Base-by-base conservation (phyloP, 768 basidiomycete species). In the Auricularia cornea region DNA sequence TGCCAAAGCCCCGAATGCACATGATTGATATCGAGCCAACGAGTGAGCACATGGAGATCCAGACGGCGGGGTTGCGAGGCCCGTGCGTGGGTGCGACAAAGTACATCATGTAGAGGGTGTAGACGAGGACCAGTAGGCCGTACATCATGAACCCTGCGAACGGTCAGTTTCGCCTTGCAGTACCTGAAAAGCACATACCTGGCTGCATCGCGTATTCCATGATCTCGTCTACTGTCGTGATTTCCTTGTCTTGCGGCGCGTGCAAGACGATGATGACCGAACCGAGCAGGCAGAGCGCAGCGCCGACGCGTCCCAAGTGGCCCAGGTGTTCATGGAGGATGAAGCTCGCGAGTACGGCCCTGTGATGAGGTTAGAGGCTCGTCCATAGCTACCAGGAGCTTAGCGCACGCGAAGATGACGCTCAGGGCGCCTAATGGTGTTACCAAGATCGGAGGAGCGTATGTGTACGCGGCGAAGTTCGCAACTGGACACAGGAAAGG, bases 381-480 rank as follows among this genome's bases (percentile, higher is more conserved):
- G 28, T 6, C 8, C 26, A 11, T n/a, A n/a, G n/a, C n/a, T 8
- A 31, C 12, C 28, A 4, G 14, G 23, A 28, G 48, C 41, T 40
- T 1, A 5, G 66, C 72, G 54, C 56, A 79, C 78, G 79, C 80
- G 54, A 81, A 77, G 35, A 81, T 74, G 40, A 81, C 80, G 52
- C 75, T 77, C 31, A 80, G 72, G 0, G 79, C 79, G 35, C 80
- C 80, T 5, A 81, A 67, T 0, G 80, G 80, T 0, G 79, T 80
- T 33, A 81, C 80, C 23, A 81, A 72, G 28, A 80, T 77, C 12
- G 80, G 78, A 18, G 80, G 80, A 0, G 80, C 80, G 63, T 79
- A 81, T 30, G 77, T 76, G 67, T 80, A 79, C n/a, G 79, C 78
- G 10, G 79, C 78, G 67, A 81, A 81, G 69, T 81, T 81, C 40